Conservation (phyloP, 352 stramenopile species). For the Phytophthora sansomeana region DNA sequence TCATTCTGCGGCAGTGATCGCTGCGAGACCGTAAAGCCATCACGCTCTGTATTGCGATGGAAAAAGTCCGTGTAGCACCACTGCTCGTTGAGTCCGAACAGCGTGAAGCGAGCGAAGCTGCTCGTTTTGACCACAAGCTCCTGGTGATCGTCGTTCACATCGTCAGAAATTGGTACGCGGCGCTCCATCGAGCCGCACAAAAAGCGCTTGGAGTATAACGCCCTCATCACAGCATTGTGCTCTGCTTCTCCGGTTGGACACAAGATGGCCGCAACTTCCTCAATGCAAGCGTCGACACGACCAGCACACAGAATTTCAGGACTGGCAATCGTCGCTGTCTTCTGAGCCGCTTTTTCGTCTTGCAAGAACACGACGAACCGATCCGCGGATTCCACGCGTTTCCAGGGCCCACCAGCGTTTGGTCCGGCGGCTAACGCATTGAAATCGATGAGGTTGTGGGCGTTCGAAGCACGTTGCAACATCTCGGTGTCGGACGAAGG, state of each 20-base stretch:
- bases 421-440: conserved; percentile 17
- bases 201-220: conserved; percentile 36
- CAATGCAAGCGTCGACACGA: conserved; percentile 26
- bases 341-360: not conserved
- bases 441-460: conserved; percentile 15
- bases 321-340: too few species aligned
- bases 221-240: conserved; percentile 38
- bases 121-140: conserved; percentile 36
- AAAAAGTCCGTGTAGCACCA: conserved; percentile 44
- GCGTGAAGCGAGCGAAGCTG: conserved; percentile 28
- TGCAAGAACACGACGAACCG: conserved; percentile 27
- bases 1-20: conserved; percentile 12
- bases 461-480: conserved; percentile 17
- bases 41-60: conserved; percentile 13
- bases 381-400: conserved; percentile 21
- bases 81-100: conserved; percentile 40
- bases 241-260: conserved; percentile 20
- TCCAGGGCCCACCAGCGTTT: conserved; percentile 20
- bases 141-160: not conserved
- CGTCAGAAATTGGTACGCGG: not conserved
- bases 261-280: conserved; percentile 32
- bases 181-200: conserved; percentile 36
- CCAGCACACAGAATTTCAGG: conserved; percentile 37
- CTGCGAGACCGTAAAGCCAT: conserved; percentile 42
- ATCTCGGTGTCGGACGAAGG: conserved; percentile 15